phyloP scores from a whole-genome alignment of 179 eudicot species.

The Silene vulgaris region DNA sequence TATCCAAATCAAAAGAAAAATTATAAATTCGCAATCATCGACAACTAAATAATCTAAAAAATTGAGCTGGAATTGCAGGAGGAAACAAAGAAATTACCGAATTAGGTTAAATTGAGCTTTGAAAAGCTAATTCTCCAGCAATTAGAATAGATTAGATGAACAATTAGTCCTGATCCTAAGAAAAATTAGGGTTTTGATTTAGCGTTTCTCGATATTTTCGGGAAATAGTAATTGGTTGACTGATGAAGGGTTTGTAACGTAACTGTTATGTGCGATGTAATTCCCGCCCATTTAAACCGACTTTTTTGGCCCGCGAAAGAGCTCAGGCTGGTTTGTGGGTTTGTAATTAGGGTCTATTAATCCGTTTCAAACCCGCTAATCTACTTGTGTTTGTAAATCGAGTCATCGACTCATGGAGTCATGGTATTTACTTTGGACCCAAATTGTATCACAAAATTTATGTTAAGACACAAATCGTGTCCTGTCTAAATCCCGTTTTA shows the following conservation, averaged over 20 bases:
- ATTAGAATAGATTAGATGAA: background rate
- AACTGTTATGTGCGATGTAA: background rate
- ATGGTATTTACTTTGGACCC: too few relatives aligned
- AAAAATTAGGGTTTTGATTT: constrained; percentile 2
- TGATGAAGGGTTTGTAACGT: background rate
- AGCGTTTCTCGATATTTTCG: background rate
- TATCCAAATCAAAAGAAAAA: background rate
- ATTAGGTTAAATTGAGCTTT: constrained; percentile 11
- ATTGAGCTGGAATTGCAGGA: background rate
- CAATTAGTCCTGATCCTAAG: background rate
- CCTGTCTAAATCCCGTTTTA: too few relatives aligned
- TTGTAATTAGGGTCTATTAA: too few relatives aligned
- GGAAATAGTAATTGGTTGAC: background rate
- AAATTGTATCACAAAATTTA: too few relatives aligned
- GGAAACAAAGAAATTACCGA: background rate
- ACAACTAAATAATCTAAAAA: background rate
- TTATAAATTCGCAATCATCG: background rate
- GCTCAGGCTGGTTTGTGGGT: too few relatives aligned
- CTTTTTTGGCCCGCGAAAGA: too few relatives aligned
- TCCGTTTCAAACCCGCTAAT: too few relatives aligned
- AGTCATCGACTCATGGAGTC: too few relatives aligned
- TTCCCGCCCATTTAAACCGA: background rate
- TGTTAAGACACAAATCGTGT: too few relatives aligned
- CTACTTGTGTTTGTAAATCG: too few relatives aligned
- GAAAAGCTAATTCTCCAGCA: background rate